Conservation (phyloP, 768 basidiomycete genomes). For the Naematelia aurantialba region DNA sequence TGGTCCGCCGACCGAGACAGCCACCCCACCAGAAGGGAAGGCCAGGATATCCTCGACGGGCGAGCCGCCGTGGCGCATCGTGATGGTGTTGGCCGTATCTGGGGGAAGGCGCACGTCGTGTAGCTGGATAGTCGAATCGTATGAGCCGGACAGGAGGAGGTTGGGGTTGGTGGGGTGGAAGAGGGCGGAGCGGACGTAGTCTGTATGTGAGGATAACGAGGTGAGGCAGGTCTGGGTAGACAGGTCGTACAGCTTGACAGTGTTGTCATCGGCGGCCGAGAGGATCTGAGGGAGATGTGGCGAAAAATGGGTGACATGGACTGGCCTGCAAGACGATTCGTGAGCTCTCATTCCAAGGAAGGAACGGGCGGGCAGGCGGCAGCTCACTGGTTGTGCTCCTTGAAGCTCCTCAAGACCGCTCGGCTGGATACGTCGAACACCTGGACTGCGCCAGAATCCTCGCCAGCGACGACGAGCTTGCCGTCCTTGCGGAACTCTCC, state of each 20-base stretch:
- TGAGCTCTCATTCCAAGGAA: not conserved
- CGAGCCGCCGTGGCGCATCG: constrained; percentile 53
- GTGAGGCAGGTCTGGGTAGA: constrained; percentile 75
- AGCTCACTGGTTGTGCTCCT: constrained; percentile 78
- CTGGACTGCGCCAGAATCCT: constrained; percentile 86
- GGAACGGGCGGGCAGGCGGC: not conserved
- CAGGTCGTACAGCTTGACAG: constrained; percentile 90
- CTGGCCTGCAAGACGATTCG: constrained; percentile 56
- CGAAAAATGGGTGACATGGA: constrained; percentile 92
- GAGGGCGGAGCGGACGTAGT: constrained; percentile 92
- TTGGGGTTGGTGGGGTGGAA: constrained; percentile 77
- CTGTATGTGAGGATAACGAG: constrained; percentile 81
- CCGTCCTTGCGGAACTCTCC: constrained; percentile 87
- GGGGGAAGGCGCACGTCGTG: constrained; percentile 66
- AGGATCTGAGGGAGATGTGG: constrained; percentile 72
- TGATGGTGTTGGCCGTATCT: constrained; percentile 57
- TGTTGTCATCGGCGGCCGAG: constrained; percentile 94
- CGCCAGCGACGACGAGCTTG: constrained; percentile 89
- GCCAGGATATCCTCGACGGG: constrained; percentile 92
- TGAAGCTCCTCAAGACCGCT: constrained; percentile 86
- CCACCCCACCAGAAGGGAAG: constrained; percentile 72
- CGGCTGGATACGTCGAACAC: constrained; percentile 89
- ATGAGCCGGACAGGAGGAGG: constrained; percentile 85
- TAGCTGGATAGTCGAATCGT: constrained; percentile 83
- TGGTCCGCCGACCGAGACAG: constrained; percentile 80